Evolutionary conservation across 2,329 filamentous ascomycete genomes (phyloP).

Genomic region (Boeremia exigua): DNA sequence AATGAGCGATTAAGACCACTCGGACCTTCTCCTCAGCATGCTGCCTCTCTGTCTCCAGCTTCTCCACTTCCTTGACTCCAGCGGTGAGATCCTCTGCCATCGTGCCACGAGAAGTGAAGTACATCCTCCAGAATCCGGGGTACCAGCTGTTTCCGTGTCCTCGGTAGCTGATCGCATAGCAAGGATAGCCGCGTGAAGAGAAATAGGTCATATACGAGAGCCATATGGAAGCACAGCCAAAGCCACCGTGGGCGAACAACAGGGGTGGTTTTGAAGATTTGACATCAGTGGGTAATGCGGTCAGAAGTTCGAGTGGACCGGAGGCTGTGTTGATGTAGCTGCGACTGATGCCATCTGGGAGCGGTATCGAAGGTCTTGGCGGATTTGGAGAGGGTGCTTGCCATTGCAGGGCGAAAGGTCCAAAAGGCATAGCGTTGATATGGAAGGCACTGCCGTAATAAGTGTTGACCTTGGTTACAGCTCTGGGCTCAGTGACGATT

Average conservation of each 20-base stretch:
- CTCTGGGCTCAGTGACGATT: neutral
- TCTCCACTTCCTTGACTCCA: constrained; percentile 45
- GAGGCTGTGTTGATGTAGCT: constrained; percentile 53
- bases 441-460: neutral
- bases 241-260: constrained; percentile 62
- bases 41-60: constrained; percentile 39
- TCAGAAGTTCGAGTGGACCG: constrained; percentile 59
- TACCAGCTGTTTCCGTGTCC: constrained; percentile 62
- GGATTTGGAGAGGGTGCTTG: constrained; percentile 32
- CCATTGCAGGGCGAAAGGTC: constrained; percentile 41
- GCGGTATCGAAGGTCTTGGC: constrained; percentile 34
- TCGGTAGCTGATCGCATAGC: constrained; percentile 61
- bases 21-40: constrained; percentile 32
- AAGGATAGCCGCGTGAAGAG: constrained; percentile 52
- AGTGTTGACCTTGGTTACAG: neutral
- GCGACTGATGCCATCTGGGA: constrained; percentile 54
- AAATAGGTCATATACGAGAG: constrained; percentile 60
- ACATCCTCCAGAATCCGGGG: constrained; percentile 57
- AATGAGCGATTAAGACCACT: constrained; percentile 59
- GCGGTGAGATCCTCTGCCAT: constrained; percentile 56
- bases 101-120: constrained; percentile 51
- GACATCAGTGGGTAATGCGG: constrained; percentile 42
- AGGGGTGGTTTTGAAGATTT: constrained; percentile 45
- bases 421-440: constrained; percentile 29
- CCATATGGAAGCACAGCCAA: constrained; percentile 62